phyloP scores from a whole-genome alignment of 1,139 yeast genomes.

The Protomyces inouyei region DNA sequence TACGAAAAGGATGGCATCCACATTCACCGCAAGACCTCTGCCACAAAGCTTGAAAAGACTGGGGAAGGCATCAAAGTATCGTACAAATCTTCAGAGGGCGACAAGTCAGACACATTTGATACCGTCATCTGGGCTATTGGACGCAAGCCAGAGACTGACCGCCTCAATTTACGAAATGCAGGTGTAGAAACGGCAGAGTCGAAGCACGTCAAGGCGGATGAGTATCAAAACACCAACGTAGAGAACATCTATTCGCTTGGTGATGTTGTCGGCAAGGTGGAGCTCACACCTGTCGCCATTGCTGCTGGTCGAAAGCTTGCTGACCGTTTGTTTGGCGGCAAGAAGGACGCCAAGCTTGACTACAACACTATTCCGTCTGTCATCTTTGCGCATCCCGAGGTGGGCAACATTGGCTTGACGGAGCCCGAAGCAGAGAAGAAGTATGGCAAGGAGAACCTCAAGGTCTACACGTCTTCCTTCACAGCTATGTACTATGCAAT shows the following conservation, averaged over 20 bases:
- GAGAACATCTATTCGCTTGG: conserved; percentile 79
- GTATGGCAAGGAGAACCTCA: conserved; percentile 76
- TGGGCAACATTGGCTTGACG: conserved; percentile 84
- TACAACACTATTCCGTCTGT: conserved; percentile 84
- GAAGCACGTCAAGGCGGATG: conserved; percentile 69
- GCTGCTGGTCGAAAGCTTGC: conserved; percentile 95
- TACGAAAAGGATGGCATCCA: conserved; percentile 76
- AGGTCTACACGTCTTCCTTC: conserved; percentile 75
- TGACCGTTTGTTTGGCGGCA: conserved; percentile 83
- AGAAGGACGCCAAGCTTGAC: conserved; percentile 60
- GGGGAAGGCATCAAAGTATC: conserved; percentile 54
- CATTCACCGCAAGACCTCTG: conserved; percentile 60
- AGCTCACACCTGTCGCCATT: conserved; percentile 96
- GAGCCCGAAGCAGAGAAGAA: conserved; percentile 70
- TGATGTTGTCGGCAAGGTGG: conserved; percentile 80
- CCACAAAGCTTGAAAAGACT: conserved; percentile 50
- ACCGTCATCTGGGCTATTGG: conserved; percentile 90
- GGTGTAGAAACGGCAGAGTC: conserved; percentile 60
- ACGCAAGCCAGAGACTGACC: conserved; percentile 65
- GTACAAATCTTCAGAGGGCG: conserved; percentile 48
- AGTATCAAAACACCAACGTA: conserved; percentile 75
- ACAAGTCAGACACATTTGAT: conserved; percentile 59
- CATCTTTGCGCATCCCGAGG: conserved; percentile 94
- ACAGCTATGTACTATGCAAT: conserved; percentile 92
- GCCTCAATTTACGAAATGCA: conserved; percentile 66